phyloP scores from a whole-genome alignment of 2,329 filamentous ascomycete genomes.

The Beauveria sp. region DNA sequence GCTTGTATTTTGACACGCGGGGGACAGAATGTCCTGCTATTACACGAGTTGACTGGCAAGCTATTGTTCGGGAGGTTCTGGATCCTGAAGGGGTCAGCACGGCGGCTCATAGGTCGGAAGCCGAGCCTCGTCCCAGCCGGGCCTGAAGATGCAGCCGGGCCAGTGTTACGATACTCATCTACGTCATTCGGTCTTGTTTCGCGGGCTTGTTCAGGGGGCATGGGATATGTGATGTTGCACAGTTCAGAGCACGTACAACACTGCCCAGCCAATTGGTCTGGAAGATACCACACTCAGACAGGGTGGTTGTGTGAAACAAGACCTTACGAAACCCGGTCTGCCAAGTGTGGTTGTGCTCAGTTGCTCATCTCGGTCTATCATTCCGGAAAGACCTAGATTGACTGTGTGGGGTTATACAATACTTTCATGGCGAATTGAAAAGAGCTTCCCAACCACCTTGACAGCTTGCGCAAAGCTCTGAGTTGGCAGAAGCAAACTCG shows the following conservation, averaged over 20 bases:
- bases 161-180: no score
- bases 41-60: conserved; percentile 25
- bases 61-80: conserved; percentile 20
- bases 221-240: background rate
- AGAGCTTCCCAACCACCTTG: no score
- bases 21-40: background rate
- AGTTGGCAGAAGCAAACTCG: background rate
- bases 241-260: background rate
- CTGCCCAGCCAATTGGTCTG: background rate
- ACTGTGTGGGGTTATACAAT: background rate
- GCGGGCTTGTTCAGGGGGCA: background rate
- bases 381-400: background rate
- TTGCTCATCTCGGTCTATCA: background rate
- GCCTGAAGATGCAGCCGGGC: background rate
- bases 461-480: no score
- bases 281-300: no score
- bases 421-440: no score
- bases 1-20: conserved; percentile 2
- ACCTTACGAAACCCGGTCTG: background rate
- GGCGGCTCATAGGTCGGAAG: background rate
- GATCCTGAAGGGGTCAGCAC: conserved; percentile 21
- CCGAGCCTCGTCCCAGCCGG: background rate
- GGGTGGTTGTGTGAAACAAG: background rate
- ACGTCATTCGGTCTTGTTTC: background rate
- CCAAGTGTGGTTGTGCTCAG: conserved; percentile 2